Evolutionary conservation across 1,139 yeast genomes (phyloP).

Genomic region (Torulaspora globosa): DNA sequence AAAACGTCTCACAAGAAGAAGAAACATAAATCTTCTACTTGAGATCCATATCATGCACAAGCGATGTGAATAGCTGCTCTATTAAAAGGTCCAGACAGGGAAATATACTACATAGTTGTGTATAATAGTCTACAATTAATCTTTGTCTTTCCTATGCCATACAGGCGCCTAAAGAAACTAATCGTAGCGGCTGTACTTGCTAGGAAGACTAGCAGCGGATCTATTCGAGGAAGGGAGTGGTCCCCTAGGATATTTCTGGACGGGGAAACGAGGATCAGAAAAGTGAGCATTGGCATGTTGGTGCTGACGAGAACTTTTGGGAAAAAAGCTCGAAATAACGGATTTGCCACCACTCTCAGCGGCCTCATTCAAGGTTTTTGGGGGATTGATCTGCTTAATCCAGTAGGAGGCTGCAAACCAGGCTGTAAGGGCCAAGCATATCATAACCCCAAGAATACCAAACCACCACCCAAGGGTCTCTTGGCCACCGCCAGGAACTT

Average conservation of each 20-base stretch:
- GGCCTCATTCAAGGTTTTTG: slow-evolving; percentile 36
- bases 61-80: not conserved
- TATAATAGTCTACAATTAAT: not conserved
- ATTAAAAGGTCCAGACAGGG: not conserved
- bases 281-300: slow-evolving; percentile 2
- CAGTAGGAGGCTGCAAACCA: slow-evolving; percentile 41
- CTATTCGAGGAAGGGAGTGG: slow-evolving; percentile 22
- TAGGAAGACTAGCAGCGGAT: slow-evolving; percentile 30
- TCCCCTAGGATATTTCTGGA: not conserved
- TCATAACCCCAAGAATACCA: slow-evolving; percentile 56
- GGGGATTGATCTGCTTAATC: slow-evolving; percentile 37
- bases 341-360: slow-evolving; percentile 38
- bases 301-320: slow-evolving; percentile 19
- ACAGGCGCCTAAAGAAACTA: not conserved
- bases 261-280: not conserved
- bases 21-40: slow-evolving; percentile 7
- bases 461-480: slow-evolving; percentile 56
- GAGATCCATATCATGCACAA: not conserved
- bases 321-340: slow-evolving; percentile 33
- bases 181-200: slow-evolving; percentile 30
- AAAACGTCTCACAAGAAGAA: slow-evolving; percentile 5
- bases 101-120: slow-evolving; percentile 1
- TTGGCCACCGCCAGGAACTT: slow-evolving; percentile 62
- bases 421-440: slow-evolving; percentile 39
- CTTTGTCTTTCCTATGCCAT: not conserved